Conservation (phyloP, 2,329 filamentous ascomycete genomes). For the Ilyonectria destructans region DNA sequence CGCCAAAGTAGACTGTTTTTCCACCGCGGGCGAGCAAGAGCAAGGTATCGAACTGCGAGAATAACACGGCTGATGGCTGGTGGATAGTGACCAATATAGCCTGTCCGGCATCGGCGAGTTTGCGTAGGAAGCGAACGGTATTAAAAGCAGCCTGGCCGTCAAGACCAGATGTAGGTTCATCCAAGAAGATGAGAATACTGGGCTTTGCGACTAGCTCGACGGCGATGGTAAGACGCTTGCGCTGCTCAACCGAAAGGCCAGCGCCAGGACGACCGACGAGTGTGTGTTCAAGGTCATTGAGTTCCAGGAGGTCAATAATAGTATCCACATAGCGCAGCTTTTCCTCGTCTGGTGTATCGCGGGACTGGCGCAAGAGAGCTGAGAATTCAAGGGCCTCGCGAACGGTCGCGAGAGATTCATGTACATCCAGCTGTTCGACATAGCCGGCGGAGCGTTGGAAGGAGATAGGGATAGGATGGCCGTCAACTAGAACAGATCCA, state of each 20-base stretch:
- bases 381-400: slow-evolving; percentile 84
- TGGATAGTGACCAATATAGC: slow-evolving; percentile 81
- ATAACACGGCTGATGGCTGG: slow-evolving; percentile 78
- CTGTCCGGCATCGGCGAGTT: slow-evolving; percentile 77
- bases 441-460: slow-evolving; percentile 88
- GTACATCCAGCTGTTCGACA: slow-evolving; percentile 86
- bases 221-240: slow-evolving; percentile 72
- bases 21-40: slow-evolving; percentile 77
- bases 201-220: slow-evolving; percentile 76
- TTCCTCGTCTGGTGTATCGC: slow-evolving; percentile 74
- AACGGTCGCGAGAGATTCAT: slow-evolving; percentile 81
- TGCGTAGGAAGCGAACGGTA: slow-evolving; percentile 77
- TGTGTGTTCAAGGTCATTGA: slow-evolving; percentile 64
- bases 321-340: slow-evolving; percentile 85
- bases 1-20: slow-evolving; percentile 78
- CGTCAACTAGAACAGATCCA: slow-evolving; percentile 85
- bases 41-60: slow-evolving; percentile 77
- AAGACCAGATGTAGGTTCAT: slow-evolving; percentile 76
- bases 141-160: slow-evolving; percentile 80
- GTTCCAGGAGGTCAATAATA: slow-evolving; percentile 77
- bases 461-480: slow-evolving; percentile 78
- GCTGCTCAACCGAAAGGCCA: slow-evolving; percentile 68
- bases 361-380: slow-evolving; percentile 81
- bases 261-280: slow-evolving; percentile 67
- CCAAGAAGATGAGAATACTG: slow-evolving; percentile 72